phyloP scores from a whole-genome alignment of 2,329 filamentous ascomycete species.

The Conoideocrella luteorostrata region DNA sequence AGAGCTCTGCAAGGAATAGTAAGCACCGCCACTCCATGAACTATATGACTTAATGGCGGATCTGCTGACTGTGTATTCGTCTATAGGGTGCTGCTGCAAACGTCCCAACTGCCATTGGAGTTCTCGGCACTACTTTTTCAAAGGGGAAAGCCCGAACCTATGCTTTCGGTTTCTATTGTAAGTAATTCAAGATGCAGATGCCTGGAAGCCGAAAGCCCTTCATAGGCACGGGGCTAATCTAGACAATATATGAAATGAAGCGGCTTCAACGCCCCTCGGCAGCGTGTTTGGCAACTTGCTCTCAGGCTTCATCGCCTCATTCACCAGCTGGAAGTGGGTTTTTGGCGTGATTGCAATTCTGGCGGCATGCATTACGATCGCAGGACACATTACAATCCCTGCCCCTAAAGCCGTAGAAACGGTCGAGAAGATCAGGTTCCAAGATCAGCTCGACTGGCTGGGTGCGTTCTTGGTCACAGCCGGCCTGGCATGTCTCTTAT shows the following conservation, averaged over 20 bases:
- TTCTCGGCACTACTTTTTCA: constrained; percentile 60
- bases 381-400: constrained; percentile 55
- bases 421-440: too few species aligned
- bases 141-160: constrained; percentile 65
- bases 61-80: too few species aligned
- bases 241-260: constrained; percentile 19
- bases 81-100: constrained; percentile 57
- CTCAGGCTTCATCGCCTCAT: constrained; percentile 57
- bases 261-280: constrained; percentile 58
- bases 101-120: constrained; percentile 65
- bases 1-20: constrained; percentile 59
- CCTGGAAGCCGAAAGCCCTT: too few species aligned
- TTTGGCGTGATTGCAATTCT: constrained; percentile 60
- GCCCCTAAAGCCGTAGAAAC: constrained; percentile 33
- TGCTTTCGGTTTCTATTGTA: constrained; percentile 58
- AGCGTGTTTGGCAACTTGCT: constrained; percentile 59
- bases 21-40: constrained; percentile 5
- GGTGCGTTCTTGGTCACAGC: constrained; percentile 57
- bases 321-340: constrained; percentile 59
- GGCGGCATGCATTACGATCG: constrained; percentile 47
- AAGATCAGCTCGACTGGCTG: too few species aligned
- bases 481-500: constrained; percentile 56
- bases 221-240: too few species aligned
- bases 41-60: too few species aligned
- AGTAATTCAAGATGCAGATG: too few species aligned